phyloP scores from a whole-genome alignment of 305 asterid genomes.

The Fraxinus floribunda region DNA sequence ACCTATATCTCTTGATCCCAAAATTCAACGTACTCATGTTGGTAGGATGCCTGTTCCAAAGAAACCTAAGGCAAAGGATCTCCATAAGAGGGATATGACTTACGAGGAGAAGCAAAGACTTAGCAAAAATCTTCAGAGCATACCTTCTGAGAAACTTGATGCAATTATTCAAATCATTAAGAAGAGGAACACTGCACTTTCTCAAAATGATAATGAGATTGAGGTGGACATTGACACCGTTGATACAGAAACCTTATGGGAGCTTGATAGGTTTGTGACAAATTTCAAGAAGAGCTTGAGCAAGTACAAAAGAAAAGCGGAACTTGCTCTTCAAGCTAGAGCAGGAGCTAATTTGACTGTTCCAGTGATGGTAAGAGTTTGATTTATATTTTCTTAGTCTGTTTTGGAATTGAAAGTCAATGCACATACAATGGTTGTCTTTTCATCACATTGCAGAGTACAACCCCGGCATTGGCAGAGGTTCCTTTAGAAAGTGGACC shows the following conservation, averaged over 20 bases:
- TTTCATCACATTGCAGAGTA: conserved; percentile 33
- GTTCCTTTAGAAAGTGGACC: conserved; percentile 29
- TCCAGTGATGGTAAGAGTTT: conserved; percentile 34
- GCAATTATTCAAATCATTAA: conserved; percentile 65
- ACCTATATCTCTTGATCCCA: conserved; percentile 36
- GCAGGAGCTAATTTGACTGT: conserved; percentile 35
- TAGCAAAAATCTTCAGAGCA: conserved; percentile 57
- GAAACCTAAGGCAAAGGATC: conserved; percentile 79
- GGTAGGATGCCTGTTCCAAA: conserved; percentile 54
- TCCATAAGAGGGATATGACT: conserved; percentile 74
- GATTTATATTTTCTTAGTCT: not conserved
- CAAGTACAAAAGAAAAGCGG: conserved; percentile 67
- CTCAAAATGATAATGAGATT: conserved; percentile 69
- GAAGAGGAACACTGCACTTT: conserved; percentile 60
- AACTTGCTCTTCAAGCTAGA: conserved; percentile 52
- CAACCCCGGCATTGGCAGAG: conserved; percentile 20
- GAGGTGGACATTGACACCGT: conserved; percentile 82
- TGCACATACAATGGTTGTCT: not conserved
- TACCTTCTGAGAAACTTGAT: conserved; percentile 74
- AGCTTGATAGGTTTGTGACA: conserved; percentile 76
- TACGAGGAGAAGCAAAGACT: conserved; percentile 77
- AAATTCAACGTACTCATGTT: conserved; percentile 35
- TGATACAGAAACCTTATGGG: conserved; percentile 80
- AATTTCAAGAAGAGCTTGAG: conserved; percentile 71
- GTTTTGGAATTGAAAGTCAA: not conserved